Percentiles rank a stretch among this genome's conserved stretches.
These are phyloP conservation scores for Trypanosoma avium DNA, from an alignment of 208 protist genomes.

Conservation along the genomic window DNA sequence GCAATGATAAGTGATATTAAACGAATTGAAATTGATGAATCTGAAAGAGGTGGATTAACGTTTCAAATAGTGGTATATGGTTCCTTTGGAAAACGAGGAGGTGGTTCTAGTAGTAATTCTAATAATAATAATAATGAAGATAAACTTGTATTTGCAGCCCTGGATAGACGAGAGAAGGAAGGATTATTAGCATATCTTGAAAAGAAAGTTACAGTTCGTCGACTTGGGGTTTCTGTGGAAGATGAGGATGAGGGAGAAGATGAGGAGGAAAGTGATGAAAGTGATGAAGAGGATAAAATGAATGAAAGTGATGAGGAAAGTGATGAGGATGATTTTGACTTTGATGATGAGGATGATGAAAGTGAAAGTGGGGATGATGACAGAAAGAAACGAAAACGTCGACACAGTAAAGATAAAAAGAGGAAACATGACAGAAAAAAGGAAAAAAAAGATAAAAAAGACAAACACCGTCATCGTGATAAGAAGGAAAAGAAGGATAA, in stretches of 20 bases:
- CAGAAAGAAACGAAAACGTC: constrained; percentile 33
- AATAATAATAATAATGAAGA: constrained; percentile 23
- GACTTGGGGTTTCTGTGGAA: constrained; percentile 40
- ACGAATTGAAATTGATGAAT: constrained; percentile 69
- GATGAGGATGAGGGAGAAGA: constrained; percentile 60
- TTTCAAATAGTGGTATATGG: constrained; percentile 77
- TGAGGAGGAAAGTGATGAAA: constrained; percentile 46
- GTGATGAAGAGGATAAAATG: constrained; percentile 35
- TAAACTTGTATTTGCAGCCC: constrained; percentile 62
- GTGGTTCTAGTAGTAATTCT: not conserved
- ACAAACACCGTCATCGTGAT: constrained; percentile 31
- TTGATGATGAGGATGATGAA: constrained; percentile 25
- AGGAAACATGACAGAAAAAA: constrained; percentile 47
- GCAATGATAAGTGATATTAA: constrained; percentile 52
- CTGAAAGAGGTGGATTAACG: constrained; percentile 56
- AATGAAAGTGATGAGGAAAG: constrained; percentile 54
- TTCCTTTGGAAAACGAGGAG: constrained; percentile 16
- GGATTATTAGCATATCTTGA: constrained; percentile 57
- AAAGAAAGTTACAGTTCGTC: constrained; percentile 51
- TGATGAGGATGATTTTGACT: constrained; percentile 30
- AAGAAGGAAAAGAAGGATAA: constrained; percentile 33
- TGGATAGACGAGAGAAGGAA: constrained; percentile 74
- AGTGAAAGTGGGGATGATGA: constrained; percentile 14
- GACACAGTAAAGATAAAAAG: constrained; percentile 22
- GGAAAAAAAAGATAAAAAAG: constrained; percentile 41